Conservation (phyloP, 805 yeast species). For the Pachysolen tannophilus region DNA sequence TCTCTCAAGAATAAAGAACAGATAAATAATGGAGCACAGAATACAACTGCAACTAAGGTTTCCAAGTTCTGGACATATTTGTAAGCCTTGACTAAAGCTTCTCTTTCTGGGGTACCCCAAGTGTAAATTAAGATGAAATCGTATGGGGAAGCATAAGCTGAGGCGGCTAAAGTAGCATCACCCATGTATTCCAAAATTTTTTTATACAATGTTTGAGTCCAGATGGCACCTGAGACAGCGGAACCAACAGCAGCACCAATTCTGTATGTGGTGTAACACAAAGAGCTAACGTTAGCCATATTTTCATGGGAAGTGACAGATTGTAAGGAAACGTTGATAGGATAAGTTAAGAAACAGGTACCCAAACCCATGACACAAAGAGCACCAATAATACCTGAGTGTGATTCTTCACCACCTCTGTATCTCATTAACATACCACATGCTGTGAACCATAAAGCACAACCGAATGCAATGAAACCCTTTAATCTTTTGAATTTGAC, state of each 20-base stretch:
- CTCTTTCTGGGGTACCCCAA: conserved; percentile 60
- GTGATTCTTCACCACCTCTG: conserved; percentile 41
- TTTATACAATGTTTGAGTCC: conserved; percentile 55
- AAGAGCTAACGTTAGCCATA: conserved; percentile 54
- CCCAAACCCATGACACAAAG: conserved; percentile 62
- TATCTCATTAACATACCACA: conserved; percentile 52
- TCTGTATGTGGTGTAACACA: conserved; percentile 49
- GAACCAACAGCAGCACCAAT: conserved; percentile 60
- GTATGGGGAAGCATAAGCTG: conserved; percentile 49
- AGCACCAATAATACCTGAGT: conserved; percentile 56
- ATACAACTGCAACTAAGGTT: conserved; percentile 44
- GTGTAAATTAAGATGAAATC: conserved; percentile 36
- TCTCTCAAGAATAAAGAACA: conserved; percentile 45
- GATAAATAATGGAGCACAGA: conserved; percentile 44
- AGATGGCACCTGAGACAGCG: conserved; percentile 61
- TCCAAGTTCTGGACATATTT: conserved; percentile 51
- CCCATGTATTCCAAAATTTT: conserved; percentile 28
- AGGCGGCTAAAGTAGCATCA: conserved; percentile 28
- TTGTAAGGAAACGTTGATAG: conserved; percentile 54
- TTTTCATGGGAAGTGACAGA: conserved; percentile 53
- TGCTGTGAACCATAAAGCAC: conserved; percentile 48
- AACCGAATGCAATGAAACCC: conserved; percentile 52
- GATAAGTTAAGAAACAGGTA: conserved; percentile 64
- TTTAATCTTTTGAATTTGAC: conserved; percentile 44
- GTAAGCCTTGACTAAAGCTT: conserved; percentile 49